Conservation (phyloP, 2,329 filamentous ascomycete species). For the Daldinia eschscholtzii region DNA sequence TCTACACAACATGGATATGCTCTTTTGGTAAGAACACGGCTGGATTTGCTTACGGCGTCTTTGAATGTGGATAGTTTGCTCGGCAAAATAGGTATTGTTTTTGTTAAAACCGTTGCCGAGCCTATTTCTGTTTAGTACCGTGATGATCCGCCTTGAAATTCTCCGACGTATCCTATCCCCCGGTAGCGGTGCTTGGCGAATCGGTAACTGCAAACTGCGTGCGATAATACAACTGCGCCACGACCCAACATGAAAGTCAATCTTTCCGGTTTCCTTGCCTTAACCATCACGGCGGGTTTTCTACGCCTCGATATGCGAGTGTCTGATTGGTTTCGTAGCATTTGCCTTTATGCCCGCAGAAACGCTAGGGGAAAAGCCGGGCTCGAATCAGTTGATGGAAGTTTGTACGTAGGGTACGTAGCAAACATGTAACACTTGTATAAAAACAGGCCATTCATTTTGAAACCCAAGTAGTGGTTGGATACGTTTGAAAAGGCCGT, state of each 20-base stretch:
- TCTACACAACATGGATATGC: conserved; percentile 11
- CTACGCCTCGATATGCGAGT: conserved; percentile 1
- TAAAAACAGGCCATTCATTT: background rate
- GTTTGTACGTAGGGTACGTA: background rate
- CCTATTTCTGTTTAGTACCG: conserved; percentile 15
- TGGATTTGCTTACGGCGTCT: conserved; percentile 13
- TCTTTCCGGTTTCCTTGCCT: conserved; percentile 15
- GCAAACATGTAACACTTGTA: background rate
- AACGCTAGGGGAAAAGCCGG: background rate
- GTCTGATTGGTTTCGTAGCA: conserved; percentile 10
- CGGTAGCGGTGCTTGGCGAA: conserved; percentile 18
- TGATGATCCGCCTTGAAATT: conserved; percentile 38
- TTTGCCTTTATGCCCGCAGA: background rate
- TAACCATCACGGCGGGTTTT: conserved; percentile 28
- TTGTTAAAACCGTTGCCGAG: conserved; percentile 14
- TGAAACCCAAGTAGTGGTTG: background rate
- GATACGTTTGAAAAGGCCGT: conserved; percentile 1
- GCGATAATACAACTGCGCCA: conserved; percentile 25
- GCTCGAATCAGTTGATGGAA: background rate
- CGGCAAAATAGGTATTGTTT: conserved; percentile 5
- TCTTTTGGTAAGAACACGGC: conserved; percentile 17
- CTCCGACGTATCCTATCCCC: conserved; percentile 31
- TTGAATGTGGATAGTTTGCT: conserved; percentile 15
- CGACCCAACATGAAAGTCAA: conserved; percentile 15
- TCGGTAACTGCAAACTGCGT: conserved; percentile 2